These are phyloP conservation scores for Tricholoma sp. DNA, from an alignment of 768 basidiomycete species.

Conservation along the genomic window DNA sequence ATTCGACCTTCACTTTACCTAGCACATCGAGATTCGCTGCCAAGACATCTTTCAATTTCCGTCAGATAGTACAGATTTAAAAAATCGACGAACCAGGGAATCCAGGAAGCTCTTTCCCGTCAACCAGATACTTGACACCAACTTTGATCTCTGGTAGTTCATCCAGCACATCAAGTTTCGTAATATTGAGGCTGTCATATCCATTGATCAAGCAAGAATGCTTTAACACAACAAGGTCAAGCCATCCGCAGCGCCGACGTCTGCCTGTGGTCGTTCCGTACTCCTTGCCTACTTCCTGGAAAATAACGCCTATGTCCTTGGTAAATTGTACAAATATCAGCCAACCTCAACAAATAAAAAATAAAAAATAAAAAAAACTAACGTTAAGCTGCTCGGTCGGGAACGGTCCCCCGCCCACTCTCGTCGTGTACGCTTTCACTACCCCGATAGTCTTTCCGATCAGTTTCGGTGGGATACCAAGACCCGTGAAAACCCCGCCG, in stretches of 20 bases:
- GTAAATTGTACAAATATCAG: not conserved
- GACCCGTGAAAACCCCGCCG: conserved; percentile 94
- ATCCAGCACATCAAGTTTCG: conserved; percentile 94
- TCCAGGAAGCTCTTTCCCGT: conserved; percentile 72
- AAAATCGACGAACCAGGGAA: conserved; percentile 67
- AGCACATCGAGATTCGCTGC: conserved; percentile 83
- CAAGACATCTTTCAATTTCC: too few species aligned
- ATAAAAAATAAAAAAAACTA: conserved; percentile 17
- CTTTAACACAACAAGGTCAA: conserved; percentile 92
- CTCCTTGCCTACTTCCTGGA: conserved; percentile 93
- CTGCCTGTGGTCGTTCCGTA: conserved; percentile 93
- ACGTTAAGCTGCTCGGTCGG: conserved; percentile 93
- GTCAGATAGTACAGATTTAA: too few species aligned
- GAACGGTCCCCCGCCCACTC: conserved; percentile 98
- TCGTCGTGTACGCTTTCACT: conserved; percentile 96
- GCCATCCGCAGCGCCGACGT: conserved; percentile 92
- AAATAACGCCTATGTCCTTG: conserved; percentile 74
- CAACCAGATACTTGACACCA: conserved; percentile 71
- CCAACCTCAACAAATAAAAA: not conserved
- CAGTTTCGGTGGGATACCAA: conserved; percentile 90
- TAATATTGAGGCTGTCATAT: conserved; percentile 89
- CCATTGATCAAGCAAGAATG: conserved; percentile 95
- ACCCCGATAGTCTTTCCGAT: conserved; percentile 91
- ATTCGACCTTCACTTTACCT: conserved; percentile 75
- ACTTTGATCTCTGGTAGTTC: conserved; percentile 82